Conservation (phyloP, 257 asterid genomes). For the Plantago ovata region DNA sequence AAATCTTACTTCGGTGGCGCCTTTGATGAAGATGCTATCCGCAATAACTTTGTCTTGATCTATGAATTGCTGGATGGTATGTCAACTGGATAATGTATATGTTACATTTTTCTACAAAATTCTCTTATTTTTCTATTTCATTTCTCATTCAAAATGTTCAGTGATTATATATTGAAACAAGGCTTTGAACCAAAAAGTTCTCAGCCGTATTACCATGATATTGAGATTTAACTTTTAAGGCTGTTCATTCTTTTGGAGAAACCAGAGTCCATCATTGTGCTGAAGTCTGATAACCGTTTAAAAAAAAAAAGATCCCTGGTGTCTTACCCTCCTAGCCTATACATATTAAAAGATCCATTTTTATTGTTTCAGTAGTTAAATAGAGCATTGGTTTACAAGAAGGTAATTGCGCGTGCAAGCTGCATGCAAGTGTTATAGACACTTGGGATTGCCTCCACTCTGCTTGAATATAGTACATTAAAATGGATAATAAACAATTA, state of each 20-base stretch:
- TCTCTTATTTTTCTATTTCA: neutral
- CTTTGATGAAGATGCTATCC: slow-evolving; percentile 98
- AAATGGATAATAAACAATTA: neutral
- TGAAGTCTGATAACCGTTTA: neutral
- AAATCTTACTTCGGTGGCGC: slow-evolving; percentile 98
- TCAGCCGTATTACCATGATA: neutral
- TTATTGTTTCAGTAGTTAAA: neutral
- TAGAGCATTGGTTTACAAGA: neutral
- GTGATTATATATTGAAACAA: slow-evolving; percentile 8
- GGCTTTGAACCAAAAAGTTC: slow-evolving; percentile 1
- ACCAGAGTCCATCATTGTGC: neutral
- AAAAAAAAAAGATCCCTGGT: neutral
- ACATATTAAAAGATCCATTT: neutral
- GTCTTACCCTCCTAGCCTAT: neutral
- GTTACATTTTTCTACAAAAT: slow-evolving; percentile 1
- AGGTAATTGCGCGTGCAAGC: neutral
- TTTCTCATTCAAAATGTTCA: slow-evolving; percentile 2
- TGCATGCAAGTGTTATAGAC: slow-evolving; percentile 10
- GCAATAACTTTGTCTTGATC: slow-evolving; percentile 90
- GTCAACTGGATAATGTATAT: slow-evolving; percentile 19
- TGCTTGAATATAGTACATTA: neutral
- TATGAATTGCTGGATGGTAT: slow-evolving; percentile 96
- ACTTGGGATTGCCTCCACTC: slow-evolving; percentile 4
- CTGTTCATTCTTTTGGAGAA: neutral
- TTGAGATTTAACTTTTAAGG: neutral